These are phyloP conservation scores for Pittosporum tobira DNA, from an alignment of 129 eudicot genomes.

Conservation along the genomic window DNA sequence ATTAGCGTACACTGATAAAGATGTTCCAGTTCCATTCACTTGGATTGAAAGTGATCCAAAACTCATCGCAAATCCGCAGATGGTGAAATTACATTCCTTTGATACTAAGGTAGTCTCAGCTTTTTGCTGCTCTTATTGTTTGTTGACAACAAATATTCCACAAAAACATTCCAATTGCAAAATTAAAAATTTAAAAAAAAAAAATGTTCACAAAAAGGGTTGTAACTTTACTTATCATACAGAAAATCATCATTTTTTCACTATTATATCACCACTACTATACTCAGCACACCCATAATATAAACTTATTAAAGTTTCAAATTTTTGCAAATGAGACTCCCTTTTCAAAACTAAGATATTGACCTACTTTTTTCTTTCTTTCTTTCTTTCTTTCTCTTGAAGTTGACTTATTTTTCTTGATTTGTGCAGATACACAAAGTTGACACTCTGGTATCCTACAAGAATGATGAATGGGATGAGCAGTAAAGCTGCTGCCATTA, in stretches of 20 bases:
- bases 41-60: conserved; percentile 98
- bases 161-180: too few relatives aligned
- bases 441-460: conserved; percentile 92
- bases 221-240: too few relatives aligned
- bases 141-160: background rate
- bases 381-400: too few relatives aligned
- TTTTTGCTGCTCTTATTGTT: background rate
- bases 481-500: conserved; percentile 21
- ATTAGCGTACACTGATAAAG: conserved; percentile 80
- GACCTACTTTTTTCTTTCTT: too few relatives aligned
- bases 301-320: too few relatives aligned
- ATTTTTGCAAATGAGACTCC: too few relatives aligned
- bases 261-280: too few relatives aligned
- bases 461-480: conserved; percentile 92
- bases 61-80: conserved; percentile 82
- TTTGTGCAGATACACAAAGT: conserved; percentile 93
- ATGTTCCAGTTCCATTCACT: conserved; percentile 83
- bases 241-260: too few relatives aligned
- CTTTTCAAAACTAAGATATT: too few relatives aligned
- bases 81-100: conserved; percentile 92
- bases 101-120: conserved; percentile 69
- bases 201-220: too few relatives aligned
- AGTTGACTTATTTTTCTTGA: conserved; percentile 1
- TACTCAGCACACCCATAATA: too few relatives aligned
- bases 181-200: too few relatives aligned